Base-by-base conservation (phyloP, 306 rosid genomes). In the Rosa multiflora region DNA sequence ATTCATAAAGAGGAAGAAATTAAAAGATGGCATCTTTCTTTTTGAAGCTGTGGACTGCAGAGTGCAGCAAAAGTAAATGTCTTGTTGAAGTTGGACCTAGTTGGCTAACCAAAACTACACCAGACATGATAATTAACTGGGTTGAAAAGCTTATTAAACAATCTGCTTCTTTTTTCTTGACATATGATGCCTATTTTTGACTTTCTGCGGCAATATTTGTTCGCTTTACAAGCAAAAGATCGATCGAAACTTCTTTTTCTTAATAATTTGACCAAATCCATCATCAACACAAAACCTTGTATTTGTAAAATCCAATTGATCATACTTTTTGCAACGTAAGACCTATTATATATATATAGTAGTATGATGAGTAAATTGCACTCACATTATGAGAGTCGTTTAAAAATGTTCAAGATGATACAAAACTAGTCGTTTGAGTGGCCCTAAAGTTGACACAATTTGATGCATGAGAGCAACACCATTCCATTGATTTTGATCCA, bases 51-150 rank as follows among this genome's bases (percentile, higher is more conserved):
- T 32, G 0, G 70, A 5, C 46, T 37, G 44, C 49, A 12, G 52
- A 15, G 47, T 39, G 68, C 67, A 44, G 66, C 14, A 59, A 48
- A 32, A 59, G 44, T 58, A 75, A 68, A 46, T n/a, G 74, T 23
- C 37, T 44, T 70, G 39, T 46, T 46, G 74, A 44, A 46, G 56
- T 23, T 23, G 37, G 15, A 21, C 13, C 37, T 6, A 43, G 29
- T n/a, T n/a, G 47, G 6, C 4, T 17, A 37, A 18, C 32, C 18
- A 68, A 12, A 39, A 74, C 51, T 55, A 35, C n/a, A 74, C 77
- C 77, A 55, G 67, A 74, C 77, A 17, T 44, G 51, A 68, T 40
- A 10, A 42, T 42, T 12, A 12, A 21, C n/a, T 13, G 10, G 18
- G 75, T 29, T 71, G 71, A 67, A 42, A 48, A 71, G 12, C 20